Evolutionary conservation across 176 grass and related monocot genomes (phyloP).

Genomic region (Puccinellia tenuiflora): DNA sequence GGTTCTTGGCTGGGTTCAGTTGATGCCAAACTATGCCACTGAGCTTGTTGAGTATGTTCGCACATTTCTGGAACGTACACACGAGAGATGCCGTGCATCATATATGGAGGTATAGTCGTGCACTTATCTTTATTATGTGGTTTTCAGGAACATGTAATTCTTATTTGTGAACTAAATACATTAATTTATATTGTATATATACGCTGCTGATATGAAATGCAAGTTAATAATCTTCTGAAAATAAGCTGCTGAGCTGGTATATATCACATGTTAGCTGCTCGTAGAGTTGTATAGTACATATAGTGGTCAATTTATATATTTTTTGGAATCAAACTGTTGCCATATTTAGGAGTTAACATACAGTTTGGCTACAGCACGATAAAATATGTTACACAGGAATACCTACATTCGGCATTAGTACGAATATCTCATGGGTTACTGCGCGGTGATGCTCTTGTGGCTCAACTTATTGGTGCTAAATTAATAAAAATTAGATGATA

Average conservation of each 20-base stretch:
- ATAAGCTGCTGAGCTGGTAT: not conserved
- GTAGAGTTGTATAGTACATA: not conserved
- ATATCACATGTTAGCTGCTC: not conserved
- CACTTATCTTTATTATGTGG: not conserved
- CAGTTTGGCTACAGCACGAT: not conserved
- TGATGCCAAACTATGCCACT: slow-evolving; percentile 94
- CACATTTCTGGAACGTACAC: slow-evolving; percentile 91
- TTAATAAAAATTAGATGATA: not conserved
- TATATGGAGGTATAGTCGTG: slow-evolving; percentile 81
- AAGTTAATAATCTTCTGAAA: not conserved
- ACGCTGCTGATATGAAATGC: not conserved
- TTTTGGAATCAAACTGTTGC: not conserved
- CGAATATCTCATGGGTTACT: not conserved
- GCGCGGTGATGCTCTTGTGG: not conserved
- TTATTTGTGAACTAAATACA: not conserved
- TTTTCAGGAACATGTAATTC: slow-evolving; percentile 8
- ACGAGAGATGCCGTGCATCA: slow-evolving; percentile 91
- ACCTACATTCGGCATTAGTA: not conserved
- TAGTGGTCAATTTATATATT: not conserved
- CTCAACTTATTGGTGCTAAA: slow-evolving; percentile 3
- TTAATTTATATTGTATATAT: not conserved
- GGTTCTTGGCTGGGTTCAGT: slow-evolving; percentile 87
- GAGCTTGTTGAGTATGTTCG: slow-evolving; percentile 93
- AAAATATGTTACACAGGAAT: not conserved
- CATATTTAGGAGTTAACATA: not conserved